A percentile compares a stretch with the other conserved stretches of the same genome.
phyloP scores from a whole-genome alignment of 495 filamentous ascomycete species.

The Xylaria sp. region DNA sequence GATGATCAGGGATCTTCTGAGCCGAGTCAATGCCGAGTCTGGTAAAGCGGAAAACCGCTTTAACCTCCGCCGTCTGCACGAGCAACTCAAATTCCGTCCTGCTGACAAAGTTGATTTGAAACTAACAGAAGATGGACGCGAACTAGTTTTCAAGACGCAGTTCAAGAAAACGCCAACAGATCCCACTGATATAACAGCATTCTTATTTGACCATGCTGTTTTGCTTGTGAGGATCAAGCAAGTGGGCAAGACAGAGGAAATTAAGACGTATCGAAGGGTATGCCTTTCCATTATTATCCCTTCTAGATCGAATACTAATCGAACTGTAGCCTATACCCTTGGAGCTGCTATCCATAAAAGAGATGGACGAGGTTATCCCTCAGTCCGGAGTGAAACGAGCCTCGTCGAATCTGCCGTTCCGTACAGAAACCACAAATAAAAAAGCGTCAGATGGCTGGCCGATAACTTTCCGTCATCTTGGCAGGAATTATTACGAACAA shows the following conservation, averaged over 20 bases:
- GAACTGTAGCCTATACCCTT: conserved; percentile 80
- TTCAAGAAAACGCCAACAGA: conserved; percentile 92
- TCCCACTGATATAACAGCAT: conserved; percentile 87
- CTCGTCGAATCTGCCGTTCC: conserved; percentile 83
- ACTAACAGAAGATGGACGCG: conserved; percentile 89
- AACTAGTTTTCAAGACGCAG: conserved; percentile 89
- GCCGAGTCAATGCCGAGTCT: conserved; percentile 89
- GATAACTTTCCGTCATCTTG: conserved; percentile 97
- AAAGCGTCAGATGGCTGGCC: conserved; percentile 81
- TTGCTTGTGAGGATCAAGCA: conserved; percentile 85
- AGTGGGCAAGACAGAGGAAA: conserved; percentile 90
- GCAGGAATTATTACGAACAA: conserved; percentile 93
- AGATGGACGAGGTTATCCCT: conserved; percentile 95
- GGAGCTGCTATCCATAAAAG: conserved; percentile 89
- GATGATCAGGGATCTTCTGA: conserved; percentile 85
- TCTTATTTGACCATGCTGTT: conserved; percentile 95
- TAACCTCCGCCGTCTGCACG: conserved; percentile 89
- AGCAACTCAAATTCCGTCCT: conserved; percentile 84
- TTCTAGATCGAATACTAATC: neutral
- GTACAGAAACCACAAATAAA: conserved; percentile 52
- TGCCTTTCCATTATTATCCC: conserved; percentile 25
- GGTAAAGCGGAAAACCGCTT: conserved; percentile 98
- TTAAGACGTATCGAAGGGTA: conserved; percentile 87
- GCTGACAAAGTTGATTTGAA: conserved; percentile 93
- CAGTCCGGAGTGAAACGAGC: conserved; percentile 84